phyloP scores from a whole-genome alignment of 192 early-diverging fungal genomes.

The Entomortierella chlamydospora region DNA sequence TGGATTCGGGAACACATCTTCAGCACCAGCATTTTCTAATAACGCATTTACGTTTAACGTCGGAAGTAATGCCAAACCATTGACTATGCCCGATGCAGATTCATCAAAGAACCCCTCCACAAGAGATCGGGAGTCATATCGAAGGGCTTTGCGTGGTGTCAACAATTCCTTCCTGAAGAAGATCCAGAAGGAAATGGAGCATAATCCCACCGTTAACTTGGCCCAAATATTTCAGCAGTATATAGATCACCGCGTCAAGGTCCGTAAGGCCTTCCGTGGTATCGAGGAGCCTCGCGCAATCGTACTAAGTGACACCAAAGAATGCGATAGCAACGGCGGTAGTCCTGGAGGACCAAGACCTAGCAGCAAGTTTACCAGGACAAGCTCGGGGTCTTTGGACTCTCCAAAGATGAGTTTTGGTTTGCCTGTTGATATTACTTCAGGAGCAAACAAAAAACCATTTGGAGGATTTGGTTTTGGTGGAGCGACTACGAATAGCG shows the following conservation, averaged over 20 bases:
- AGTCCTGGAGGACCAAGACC: background rate
- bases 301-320: background rate
- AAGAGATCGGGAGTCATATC: conserved; percentile 27
- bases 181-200: conserved; percentile 30
- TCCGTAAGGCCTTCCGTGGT: conserved; percentile 6
- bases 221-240: conserved; percentile 24
- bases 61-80: conserved; percentile 28
- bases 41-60: conserved; percentile 37
- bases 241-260: conserved; percentile 14
- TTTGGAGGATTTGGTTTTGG: conserved; percentile 1
- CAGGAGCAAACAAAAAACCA: background rate
- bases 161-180: conserved; percentile 32
- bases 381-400: background rate
- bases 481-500: background rate
- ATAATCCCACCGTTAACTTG: conserved; percentile 23
- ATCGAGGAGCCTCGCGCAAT: conserved; percentile 25
- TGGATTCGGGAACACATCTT: background rate
- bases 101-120: background rate
- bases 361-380: background rate
- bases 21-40: conserved; percentile 5
- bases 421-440: conserved; percentile 8
- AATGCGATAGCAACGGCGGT: background rate
- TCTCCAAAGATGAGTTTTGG: conserved; percentile 15
- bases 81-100: background rate
- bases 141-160: conserved; percentile 18